Conservation (phyloP, 495 filamentous ascomycete species). For the Penicillium parvum region DNA sequence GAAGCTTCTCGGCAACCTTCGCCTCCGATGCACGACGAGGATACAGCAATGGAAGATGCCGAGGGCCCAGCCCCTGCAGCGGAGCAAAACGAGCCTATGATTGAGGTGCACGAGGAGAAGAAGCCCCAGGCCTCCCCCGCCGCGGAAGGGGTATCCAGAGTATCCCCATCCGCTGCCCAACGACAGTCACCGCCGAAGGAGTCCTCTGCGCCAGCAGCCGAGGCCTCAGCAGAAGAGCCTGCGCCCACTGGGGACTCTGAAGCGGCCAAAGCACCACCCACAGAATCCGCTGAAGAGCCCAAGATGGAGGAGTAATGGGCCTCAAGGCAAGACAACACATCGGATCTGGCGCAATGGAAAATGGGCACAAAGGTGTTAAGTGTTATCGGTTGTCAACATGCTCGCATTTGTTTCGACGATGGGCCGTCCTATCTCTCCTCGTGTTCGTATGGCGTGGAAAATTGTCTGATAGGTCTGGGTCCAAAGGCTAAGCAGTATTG, state of each 20-base stretch:
- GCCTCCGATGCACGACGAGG: constrained; percentile 54
- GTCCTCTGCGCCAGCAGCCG: constrained; percentile 12
- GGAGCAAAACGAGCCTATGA: constrained; percentile 11
- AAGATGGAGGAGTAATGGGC: constrained; percentile 32
- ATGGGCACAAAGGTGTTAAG: constrained; percentile 44
- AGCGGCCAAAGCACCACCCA: constrained; percentile 17
- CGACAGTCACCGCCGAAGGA: constrained; percentile 23
- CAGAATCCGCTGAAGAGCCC: constrained; percentile 24
- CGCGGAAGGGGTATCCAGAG: constrained; percentile 18
- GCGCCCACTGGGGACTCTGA: constrained; percentile 17
- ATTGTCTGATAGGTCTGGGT: constrained; percentile 5
- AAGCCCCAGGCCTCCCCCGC: constrained; percentile 22
- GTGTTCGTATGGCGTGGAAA: constrained; percentile 2
- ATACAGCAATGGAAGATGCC: constrained; percentile 62
- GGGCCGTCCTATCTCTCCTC: constrained; percentile 16
- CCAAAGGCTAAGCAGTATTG: constrained; percentile 3
- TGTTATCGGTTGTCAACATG: constrained; percentile 36
- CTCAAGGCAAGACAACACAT: constrained; percentile 16
- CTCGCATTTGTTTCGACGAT: constrained; percentile 22
- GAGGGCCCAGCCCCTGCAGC: constrained; percentile 23
- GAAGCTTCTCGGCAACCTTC: constrained; percentile 39
- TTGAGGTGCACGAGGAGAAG: constrained; percentile 21
- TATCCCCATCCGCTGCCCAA: constrained; percentile 16
- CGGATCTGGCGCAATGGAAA: constrained; percentile 38
- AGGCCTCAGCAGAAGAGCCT: constrained; percentile 17